These are phyloP conservation scores for Dysphania ambrosioides DNA, from an alignment of 148 eudicot species.

Conservation along the genomic window DNA sequence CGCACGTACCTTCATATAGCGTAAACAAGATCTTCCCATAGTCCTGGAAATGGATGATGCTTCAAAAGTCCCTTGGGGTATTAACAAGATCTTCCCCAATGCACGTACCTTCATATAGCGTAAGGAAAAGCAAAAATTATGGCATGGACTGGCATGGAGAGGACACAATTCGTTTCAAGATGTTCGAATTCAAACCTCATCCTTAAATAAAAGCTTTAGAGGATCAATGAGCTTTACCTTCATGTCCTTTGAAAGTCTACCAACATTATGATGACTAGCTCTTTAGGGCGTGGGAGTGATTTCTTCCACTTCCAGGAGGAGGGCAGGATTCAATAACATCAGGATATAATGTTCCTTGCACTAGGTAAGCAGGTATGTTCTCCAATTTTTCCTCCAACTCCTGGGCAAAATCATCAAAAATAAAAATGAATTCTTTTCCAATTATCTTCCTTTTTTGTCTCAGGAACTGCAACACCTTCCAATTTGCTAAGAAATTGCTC, in stretches of 20 bases:
- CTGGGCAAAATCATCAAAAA: constrained; percentile 82
- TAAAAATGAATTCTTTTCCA: constrained; percentile 80
- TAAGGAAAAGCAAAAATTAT: background rate
- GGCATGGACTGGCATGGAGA: background rate
- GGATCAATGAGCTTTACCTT: constrained; percentile 95
- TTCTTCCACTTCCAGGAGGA: constrained; percentile 94
- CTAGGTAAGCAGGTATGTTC: constrained; percentile 68
- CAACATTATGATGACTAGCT: constrained; percentile 95
- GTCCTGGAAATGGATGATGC: constrained; percentile 98
- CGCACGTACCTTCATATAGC: constrained; percentile 61
- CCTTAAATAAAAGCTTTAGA: constrained; percentile 85
- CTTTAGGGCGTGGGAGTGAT: constrained; percentile 91
- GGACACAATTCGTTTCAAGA: background rate
- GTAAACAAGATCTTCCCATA: too few relatives aligned
- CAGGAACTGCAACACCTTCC: constrained; percentile 87
- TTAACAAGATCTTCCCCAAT: constrained; percentile 77
- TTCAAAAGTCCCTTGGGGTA: constrained; percentile 70
- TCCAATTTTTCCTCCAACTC: constrained; percentile 68
- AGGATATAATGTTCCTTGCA: constrained; percentile 96
- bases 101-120: constrained; percentile 61
- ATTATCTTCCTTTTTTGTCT: constrained; percentile 85
- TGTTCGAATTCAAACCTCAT: constrained; percentile 54
- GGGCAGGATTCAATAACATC: constrained; percentile 99
- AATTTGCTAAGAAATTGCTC: constrained; percentile 76
- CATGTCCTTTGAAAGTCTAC: constrained; percentile 98